Evolutionary conservation across 2,329 filamentous ascomycete genomes (phyloP).

Genomic region (Arthroderma sp.): DNA sequence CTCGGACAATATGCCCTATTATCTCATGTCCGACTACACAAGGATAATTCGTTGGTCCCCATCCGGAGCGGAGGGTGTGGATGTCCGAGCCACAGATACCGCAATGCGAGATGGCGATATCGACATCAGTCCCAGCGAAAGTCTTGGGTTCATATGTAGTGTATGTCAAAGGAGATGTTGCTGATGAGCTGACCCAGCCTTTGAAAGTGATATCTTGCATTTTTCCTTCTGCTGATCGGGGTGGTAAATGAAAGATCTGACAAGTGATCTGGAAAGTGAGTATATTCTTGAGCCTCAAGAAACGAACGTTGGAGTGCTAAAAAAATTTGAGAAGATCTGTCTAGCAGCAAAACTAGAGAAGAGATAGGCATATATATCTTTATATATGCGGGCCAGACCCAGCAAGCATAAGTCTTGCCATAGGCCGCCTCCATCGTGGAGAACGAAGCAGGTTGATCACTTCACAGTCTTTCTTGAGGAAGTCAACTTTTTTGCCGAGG

Average conservation of each 20-base stretch:
- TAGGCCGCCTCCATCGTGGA: not conserved
- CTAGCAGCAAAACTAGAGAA: no score
- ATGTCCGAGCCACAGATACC: slow-evolving; percentile 64
- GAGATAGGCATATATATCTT: not conserved
- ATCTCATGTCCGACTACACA: slow-evolving; percentile 50
- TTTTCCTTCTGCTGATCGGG: not conserved
- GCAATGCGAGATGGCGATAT: slow-evolving; percentile 74
- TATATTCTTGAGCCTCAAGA: not conserved
- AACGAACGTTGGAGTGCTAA: no score
- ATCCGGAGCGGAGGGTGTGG: slow-evolving; percentile 53
- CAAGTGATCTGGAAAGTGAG: not conserved
- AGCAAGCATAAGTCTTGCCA: not conserved
- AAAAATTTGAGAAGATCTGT: no score
- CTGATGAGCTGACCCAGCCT: slow-evolving; percentile 31
- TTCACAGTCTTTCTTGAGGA: not conserved
- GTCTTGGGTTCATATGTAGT: slow-evolving; percentile 23
- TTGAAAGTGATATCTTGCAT: slow-evolving; percentile 19
- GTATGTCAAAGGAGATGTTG: slow-evolving; percentile 24
- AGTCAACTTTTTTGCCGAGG: not conserved
- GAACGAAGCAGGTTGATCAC: not conserved
- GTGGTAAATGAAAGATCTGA: not conserved
- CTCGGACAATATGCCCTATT: slow-evolving; percentile 54
- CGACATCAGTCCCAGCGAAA: slow-evolving; percentile 45
- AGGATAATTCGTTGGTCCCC: slow-evolving; percentile 41
- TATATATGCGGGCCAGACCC: not conserved